These are phyloP conservation scores for Nemania bipapillata DNA, from an alignment of 2,329 filamentous ascomycete genomes.

Conservation along the genomic window DNA sequence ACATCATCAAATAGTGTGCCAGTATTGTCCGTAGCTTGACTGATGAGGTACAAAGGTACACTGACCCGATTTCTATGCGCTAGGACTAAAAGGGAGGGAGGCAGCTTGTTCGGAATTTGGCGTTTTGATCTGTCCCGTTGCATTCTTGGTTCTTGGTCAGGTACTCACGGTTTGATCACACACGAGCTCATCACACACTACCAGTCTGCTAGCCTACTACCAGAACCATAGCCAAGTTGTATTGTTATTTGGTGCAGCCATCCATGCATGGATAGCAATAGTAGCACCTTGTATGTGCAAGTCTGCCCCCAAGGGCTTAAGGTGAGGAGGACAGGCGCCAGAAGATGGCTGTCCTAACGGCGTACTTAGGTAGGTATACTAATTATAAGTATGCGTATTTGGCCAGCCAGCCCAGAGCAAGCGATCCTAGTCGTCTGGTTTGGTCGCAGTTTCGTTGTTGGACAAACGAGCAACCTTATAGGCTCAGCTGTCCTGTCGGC, in stretches of 20 bases:
- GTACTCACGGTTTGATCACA: conserved; percentile 24
- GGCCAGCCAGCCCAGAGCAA: conserved; percentile 6
- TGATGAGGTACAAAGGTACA: conserved; percentile 17
- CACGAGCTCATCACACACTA: background rate
- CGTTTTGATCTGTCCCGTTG: conserved; percentile 27
- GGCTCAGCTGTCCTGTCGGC: conserved; percentile 43
- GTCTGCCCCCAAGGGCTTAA: background rate
- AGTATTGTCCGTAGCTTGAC: background rate
- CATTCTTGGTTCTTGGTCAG: conserved; percentile 24
- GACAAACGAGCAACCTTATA: conserved; percentile 43
- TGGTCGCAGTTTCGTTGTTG: conserved; percentile 48
- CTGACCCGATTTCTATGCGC: conserved; percentile 19
- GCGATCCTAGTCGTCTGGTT: conserved; percentile 46
- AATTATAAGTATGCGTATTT: conserved; percentile 35
- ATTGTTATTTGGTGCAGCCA: background rate
- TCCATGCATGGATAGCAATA: background rate
- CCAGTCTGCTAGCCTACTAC: too few relatives aligned
- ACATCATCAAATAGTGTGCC: conserved; percentile 16
- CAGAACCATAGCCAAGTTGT: background rate
- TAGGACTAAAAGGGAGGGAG: conserved; percentile 22
- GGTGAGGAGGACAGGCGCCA: background rate
- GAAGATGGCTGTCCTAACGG: conserved; percentile 1
- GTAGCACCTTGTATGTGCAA: background rate
- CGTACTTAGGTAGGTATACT: background rate
- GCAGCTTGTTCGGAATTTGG: conserved; percentile 26